Evolutionary conservation across 257 asterid species (phyloP), one percentile per base, ranked within the genome.

Genomic region (Agastache rugosa): DNA sequence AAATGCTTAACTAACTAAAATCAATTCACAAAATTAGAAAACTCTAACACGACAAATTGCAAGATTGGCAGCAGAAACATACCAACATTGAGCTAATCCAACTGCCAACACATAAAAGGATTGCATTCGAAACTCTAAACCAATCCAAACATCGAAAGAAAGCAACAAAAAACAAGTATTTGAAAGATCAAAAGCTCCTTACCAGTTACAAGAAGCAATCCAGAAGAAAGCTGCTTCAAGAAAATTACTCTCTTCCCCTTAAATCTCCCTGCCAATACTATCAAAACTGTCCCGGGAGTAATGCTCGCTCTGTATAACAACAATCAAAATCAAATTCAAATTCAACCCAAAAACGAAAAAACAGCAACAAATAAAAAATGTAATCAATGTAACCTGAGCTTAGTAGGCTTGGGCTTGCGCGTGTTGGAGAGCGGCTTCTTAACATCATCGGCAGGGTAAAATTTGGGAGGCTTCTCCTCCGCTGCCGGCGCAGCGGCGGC

Each of bases 121-220:
- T 12, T 50, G 35, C 6, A 6, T 6, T 10, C n/a, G 34, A 17
- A 25, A 67, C 48, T 3, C 19, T 15, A 1, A 0, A 23, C 12
- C 44, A 14, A 58, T 10, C 15, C 51, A 42, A 77, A 16, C 0
- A 9, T 4, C 4, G 17, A 31, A 1, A 70, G 14, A 63, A 44
- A 9, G 22, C 44, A 29, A 17, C 1, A 17, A 5, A 25, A 11
- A 17, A 16, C 4, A 8, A 17, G 6, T 5, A 51, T 16, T 20
- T 1, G 37, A 7, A 7, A 15, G 6, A 47, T 4, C 0, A 66
- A n/a, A 6, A 39, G 9, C 3, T 8, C 69, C 0, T 53, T 42
- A 71, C 92, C 90, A 22, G 92, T 85, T 37, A 87, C 83, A n/a
- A 87, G 85, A 25, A 87, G 83, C 74, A 87, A 68, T 53, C 89